Base-by-base conservation (phyloP, 129 eudicot species). In the Mikania micrantha region DNA sequence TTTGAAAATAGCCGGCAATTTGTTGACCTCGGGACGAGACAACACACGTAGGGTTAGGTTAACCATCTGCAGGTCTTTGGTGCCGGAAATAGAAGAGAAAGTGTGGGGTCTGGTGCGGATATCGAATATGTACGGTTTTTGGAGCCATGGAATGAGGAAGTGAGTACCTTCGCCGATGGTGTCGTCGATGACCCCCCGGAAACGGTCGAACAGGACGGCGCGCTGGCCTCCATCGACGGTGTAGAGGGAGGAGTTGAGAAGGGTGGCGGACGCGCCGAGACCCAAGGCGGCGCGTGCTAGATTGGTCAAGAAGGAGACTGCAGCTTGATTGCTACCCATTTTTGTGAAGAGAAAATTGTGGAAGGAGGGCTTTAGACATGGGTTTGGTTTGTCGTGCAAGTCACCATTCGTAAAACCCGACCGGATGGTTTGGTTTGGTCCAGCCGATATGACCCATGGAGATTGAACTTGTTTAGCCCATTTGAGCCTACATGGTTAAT, bases 41-140 rank as follows among this genome's bases (percentile, higher is more conserved):
- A 92, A 79, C n/a, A 92, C 91, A 62, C 98, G 86, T 28, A 92
- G 87, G 13, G 96, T 92, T 47, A 92, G 85, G 56, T 92, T 92
- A 21, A 92, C 98, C 98, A 88, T 92, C 75, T 92, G 98, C 15
- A 92, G 84, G 74, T 92, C 98, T 72, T 92, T 92, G 0, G 98
- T 92, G 2, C 96, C 98, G 19, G 98, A 88, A 4, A 86, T 45
- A 0, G 96, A 92, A 20, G 90, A 78, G 78, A 92, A 88, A 5
- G 90, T 79, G 58, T 92, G 98, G 53, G 96, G 96, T 4, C 81
- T 76, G 0, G 96, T 92, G 29, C 98, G 95, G 77, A 92, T 86
- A 45, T 92, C 98, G 81, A 92, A 92, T 78, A 92, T 86, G 78
- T 62, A 85, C 34, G 98, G 98, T 24, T 79, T 82, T 71, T 92